Evolutionary conservation across 1,284 basidiomycete genomes (phyloP).

Genomic region (Pyrrhoderma lamaoense): DNA sequence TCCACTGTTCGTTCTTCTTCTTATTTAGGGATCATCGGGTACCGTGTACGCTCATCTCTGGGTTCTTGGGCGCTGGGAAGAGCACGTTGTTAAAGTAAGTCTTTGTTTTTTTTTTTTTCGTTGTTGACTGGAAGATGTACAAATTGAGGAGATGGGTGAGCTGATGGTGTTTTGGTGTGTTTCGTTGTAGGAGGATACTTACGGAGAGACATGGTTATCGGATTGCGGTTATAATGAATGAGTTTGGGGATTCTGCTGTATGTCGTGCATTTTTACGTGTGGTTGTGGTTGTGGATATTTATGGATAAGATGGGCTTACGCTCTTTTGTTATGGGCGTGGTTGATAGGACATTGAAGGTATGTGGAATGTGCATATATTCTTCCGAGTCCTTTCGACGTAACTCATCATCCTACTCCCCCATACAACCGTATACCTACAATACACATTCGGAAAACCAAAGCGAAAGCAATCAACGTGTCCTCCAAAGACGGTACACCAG

Average conservation of each 20-base stretch:
- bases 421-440: background rate
- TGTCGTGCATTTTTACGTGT: slow-evolving; percentile 24
- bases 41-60: slow-evolving; percentile 85
- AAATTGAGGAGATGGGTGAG: no score
- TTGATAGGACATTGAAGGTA: slow-evolving; percentile 58
- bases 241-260: slow-evolving; percentile 80
- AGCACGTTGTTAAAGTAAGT: slow-evolving; percentile 74
- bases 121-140: no score
- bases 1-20: no score
- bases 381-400: no score
- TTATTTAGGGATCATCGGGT: slow-evolving; percentile 40
- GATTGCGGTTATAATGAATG: slow-evolving; percentile 97
- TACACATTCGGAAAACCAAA: background rate
- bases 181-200: slow-evolving; percentile 78
- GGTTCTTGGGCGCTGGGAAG: slow-evolving; percentile 89
- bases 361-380: slow-evolving; percentile 22
- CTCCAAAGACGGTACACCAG: slow-evolving; percentile 27
- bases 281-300: background rate
- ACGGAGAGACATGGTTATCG: slow-evolving; percentile 88
- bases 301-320: no score
- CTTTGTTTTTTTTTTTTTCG: background rate
- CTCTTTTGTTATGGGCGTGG: background rate
- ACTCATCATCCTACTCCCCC: slow-evolving; percentile 22
- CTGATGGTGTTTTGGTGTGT: no score
- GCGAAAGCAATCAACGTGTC: slow-evolving; percentile 75